These are phyloP conservation scores for Komagataella kurtzmanii DNA, from an alignment of 805 yeast species.

Conservation along the genomic window DNA sequence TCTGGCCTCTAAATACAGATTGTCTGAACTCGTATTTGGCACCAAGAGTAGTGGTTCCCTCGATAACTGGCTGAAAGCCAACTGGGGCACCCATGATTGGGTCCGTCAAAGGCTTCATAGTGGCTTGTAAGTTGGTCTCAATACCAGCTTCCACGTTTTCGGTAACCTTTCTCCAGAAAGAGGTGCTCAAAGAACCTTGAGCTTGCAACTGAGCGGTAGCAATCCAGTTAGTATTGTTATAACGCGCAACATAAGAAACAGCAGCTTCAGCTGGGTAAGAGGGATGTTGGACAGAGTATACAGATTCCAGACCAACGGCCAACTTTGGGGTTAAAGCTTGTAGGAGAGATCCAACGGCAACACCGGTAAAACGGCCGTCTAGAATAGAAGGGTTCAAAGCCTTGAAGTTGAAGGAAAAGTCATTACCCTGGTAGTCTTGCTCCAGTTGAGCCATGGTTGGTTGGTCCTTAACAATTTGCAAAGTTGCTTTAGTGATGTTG, in stretches of 20 bases:
- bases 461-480: conserved; percentile 81
- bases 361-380: conserved; percentile 75
- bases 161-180: conserved; percentile 90
- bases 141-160: conserved; percentile 92
- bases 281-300: conserved; percentile 58
- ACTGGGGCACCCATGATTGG: conserved; percentile 68
- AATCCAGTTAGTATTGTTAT: conserved; percentile 80
- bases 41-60: conserved; percentile 88
- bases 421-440: conserved; percentile 87
- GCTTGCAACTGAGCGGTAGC: conserved; percentile 90
- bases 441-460: conserved; percentile 92
- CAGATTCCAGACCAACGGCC: conserved; percentile 84
- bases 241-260: conserved; percentile 81
- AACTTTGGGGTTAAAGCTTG: conserved; percentile 79
- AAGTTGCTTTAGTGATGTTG: conserved; percentile 69
- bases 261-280: conserved; percentile 77
- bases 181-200: conserved; percentile 77
- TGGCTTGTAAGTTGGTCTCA: conserved; percentile 72
- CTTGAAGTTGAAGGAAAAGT: conserved; percentile 81
- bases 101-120: conserved; percentile 61
- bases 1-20: conserved; percentile 87
- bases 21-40: conserved; percentile 97
- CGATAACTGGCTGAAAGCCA: conserved; percentile 74
- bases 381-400: conserved; percentile 77
- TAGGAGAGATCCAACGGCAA: conserved; percentile 79